Percentiles rank a stretch among this genome's conserved stretches.
These are phyloP conservation scores for Chenopodium formosanum DNA, from an alignment of 148 eudicot species.

Conservation along the genomic window DNA sequence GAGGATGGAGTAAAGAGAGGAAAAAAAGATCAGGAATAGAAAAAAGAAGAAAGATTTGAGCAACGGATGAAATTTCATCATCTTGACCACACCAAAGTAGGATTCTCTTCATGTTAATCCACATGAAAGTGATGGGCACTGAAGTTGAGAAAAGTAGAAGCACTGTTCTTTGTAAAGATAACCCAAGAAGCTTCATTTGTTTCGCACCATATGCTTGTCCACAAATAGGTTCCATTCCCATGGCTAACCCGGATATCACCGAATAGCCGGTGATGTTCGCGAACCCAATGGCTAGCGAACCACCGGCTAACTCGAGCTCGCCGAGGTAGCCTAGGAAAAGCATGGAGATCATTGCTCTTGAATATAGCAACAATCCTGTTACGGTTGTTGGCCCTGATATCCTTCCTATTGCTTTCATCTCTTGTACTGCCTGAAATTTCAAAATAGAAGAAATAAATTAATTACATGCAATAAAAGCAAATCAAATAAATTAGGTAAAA, in stretches of 20 bases:
- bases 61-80: constrained; percentile 54
- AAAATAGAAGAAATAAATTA: background rate
- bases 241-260: constrained; percentile 84
- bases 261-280: constrained; percentile 99
- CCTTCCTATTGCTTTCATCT: constrained; percentile 77
- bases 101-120: constrained; percentile 79
- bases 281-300: constrained; percentile 80
- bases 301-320: constrained; percentile 82
- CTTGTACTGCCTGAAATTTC: constrained; percentile 56
- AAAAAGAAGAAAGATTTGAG: constrained; percentile 64
- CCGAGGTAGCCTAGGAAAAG: constrained; percentile 91
- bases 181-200: constrained; percentile 72
- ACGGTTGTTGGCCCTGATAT: constrained; percentile 83
- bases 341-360: constrained; percentile 96
- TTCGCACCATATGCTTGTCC: constrained; percentile 94
- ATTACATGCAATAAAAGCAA: constrained; percentile 13
- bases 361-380: constrained; percentile 74
- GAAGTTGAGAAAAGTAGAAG: constrained; percentile 62
- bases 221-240: constrained; percentile 99
- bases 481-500: background rate
- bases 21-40: constrained; percentile 80
- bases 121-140: constrained; percentile 72
- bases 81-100: constrained; percentile 78
- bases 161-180: constrained; percentile 79
- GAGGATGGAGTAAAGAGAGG: constrained; percentile 75